Conservation (phyloP, 352 stramenopile species). For the Phytopythium vexans region DNA sequence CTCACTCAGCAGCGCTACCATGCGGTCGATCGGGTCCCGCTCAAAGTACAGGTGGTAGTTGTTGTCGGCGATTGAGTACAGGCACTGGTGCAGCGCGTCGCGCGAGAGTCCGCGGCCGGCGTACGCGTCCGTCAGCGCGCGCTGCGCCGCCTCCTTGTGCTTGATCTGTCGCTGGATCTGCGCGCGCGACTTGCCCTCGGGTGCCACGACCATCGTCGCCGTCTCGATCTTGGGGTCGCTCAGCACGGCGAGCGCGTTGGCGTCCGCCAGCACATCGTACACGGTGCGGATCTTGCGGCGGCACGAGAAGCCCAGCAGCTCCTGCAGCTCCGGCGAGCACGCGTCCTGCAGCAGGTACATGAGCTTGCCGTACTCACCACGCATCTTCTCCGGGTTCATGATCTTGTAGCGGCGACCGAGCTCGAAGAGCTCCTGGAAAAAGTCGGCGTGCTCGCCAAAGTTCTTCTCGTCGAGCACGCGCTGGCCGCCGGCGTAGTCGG, state of each 20-base stretch:
- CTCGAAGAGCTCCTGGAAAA: slow-evolving; percentile 93
- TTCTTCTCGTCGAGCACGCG: slow-evolving; percentile 86
- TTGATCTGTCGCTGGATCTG: slow-evolving; percentile 93
- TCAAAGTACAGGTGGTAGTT: slow-evolving; percentile 98
- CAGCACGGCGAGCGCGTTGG: slow-evolving; percentile 72
- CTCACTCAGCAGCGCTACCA: slow-evolving; percentile 87
- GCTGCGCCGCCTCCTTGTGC: slow-evolving; percentile 91
- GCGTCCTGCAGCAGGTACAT: slow-evolving; percentile 94
- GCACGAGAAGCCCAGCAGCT: slow-evolving; percentile 85
- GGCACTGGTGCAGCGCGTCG: slow-evolving; percentile 92
- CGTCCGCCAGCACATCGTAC: slow-evolving; percentile 82
- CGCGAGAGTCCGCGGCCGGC: slow-evolving; percentile 37
- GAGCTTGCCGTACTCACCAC: slow-evolving; percentile 95
- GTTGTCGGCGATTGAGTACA: slow-evolving; percentile 97
- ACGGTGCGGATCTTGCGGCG: slow-evolving; percentile 87
- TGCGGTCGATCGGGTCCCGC: slow-evolving; percentile 94
- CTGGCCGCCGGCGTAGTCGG: slow-evolving; percentile 89
- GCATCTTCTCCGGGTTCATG: slow-evolving; percentile 98
- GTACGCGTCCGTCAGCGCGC: slow-evolving; percentile 81
- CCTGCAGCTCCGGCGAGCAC: slow-evolving; percentile 74
- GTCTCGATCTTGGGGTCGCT: slow-evolving; percentile 87
- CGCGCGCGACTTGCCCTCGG: slow-evolving; percentile 81
- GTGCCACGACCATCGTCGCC: slow-evolving; percentile 94
- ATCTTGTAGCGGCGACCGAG: slow-evolving; percentile 96
- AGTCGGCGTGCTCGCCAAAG: slow-evolving; percentile 83